Evolutionary conservation across 176 grass and related monocot species (phyloP).

Genomic region (Musa itinerans): DNA sequence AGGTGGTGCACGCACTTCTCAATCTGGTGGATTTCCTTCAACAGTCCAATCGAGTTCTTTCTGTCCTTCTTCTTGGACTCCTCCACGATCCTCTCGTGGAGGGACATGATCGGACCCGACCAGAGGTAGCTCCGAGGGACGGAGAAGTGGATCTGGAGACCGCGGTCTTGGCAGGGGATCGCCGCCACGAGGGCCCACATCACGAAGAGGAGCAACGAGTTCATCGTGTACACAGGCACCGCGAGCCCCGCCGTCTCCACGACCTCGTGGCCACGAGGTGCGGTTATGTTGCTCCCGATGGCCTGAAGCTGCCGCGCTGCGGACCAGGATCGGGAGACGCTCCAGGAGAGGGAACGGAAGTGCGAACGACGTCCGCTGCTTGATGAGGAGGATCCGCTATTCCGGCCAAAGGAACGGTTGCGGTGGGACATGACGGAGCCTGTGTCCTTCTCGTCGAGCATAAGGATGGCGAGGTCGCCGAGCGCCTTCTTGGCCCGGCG

Average conservation of each 20-base stretch:
- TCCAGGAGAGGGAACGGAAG: constrained; percentile 94
- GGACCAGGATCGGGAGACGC: constrained; percentile 87
- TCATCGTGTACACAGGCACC: constrained; percentile 54
- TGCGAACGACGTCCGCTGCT: constrained; percentile 30
- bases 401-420: constrained; percentile 94
- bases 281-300: constrained; percentile 45
- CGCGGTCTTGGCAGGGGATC: constrained; percentile 77
- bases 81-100: constrained; percentile 71
- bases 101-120: constrained; percentile 53
- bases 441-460: constrained; percentile 63
- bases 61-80: constrained; percentile 87
- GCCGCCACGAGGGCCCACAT: constrained; percentile 76
- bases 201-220: constrained; percentile 59
- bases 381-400: constrained; percentile 28
- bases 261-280: constrained; percentile 60
- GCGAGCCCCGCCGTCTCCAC: constrained; percentile 32
- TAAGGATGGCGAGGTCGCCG: constrained; percentile 62
- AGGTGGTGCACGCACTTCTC: constrained; percentile 61
- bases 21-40: constrained; percentile 63
- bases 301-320: constrained; percentile 82
- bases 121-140: constrained; percentile 56
- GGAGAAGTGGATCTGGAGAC: constrained; percentile 40
- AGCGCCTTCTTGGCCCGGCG: constrained; percentile 70
- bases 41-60: constrained; percentile 54
- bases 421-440: constrained; percentile 48